Percentiles rank a stretch among this genome's conserved stretches.
Evolutionary conservation across 768 basidiomycete species (phyloP).

Genomic region (Suillus americanus): DNA sequence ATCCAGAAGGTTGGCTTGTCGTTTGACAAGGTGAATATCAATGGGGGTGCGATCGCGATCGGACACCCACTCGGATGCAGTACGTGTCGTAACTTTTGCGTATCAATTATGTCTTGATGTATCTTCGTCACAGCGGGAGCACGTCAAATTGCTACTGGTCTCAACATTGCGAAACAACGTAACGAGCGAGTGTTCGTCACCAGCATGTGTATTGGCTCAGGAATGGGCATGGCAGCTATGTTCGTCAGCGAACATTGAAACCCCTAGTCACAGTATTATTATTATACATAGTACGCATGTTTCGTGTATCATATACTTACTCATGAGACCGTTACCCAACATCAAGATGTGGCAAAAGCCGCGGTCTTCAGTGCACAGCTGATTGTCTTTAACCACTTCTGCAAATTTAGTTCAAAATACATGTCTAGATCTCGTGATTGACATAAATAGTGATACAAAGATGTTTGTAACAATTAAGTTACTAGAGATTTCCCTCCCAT

Average conservation of each 20-base stretch:
- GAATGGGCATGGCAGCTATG: constrained; percentile 89
- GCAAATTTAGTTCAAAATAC: background rate
- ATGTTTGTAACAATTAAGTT: background rate
- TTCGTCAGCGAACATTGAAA: constrained; percentile 80
- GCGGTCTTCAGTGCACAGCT: background rate
- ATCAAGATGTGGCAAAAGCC: background rate
- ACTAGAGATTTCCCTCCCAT: constrained; percentile 46
- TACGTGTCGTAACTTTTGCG: constrained; percentile 38
- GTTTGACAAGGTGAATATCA: constrained; percentile 78
- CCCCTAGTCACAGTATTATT: background rate
- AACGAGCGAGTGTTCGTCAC: constrained; percentile 79
- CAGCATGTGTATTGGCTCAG: constrained; percentile 88
- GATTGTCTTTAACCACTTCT: background rate
- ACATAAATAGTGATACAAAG: background rate
- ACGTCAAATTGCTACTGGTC: constrained; percentile 83
- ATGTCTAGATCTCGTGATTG: background rate
- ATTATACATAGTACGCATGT: background rate
- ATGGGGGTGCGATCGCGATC: constrained; percentile 87
- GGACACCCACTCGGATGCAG: constrained; percentile 88
- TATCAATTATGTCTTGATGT: constrained; percentile 1
- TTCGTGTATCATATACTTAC: background rate
- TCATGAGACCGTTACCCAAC: background rate
- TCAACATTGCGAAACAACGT: constrained; percentile 78
- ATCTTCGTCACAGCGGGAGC: constrained; percentile 58
- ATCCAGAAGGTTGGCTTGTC: constrained; percentile 70